phyloP scores from a whole-genome alignment of 768 basidiomycete genomes.

The Boletus eberwhitei region DNA sequence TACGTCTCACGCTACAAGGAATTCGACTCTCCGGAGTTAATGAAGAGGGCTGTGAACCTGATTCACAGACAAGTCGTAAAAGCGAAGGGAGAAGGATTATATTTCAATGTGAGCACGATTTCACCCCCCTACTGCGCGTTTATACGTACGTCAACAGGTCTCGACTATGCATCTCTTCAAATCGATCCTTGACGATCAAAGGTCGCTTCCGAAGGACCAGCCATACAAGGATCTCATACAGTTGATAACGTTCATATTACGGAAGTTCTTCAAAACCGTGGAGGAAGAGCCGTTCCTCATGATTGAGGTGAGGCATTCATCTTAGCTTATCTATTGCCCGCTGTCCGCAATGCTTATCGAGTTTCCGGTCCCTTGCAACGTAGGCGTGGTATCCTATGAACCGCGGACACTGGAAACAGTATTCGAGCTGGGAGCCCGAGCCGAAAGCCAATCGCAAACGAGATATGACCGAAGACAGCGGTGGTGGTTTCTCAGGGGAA shows the following conservation, averaged over 20 bases:
- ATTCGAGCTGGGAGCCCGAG: constrained; percentile 70
- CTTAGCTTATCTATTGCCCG: constrained; percentile 21
- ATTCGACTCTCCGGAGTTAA: constrained; percentile 68
- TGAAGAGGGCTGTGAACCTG: constrained; percentile 86
- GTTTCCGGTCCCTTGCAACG: background rate
- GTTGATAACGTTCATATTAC: constrained; percentile 82
- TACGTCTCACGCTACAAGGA: constrained; percentile 85
- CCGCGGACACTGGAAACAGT: constrained; percentile 81
- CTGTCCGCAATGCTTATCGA: constrained; percentile 21
- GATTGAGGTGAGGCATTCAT: constrained; percentile 66
- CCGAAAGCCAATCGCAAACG: constrained; percentile 36
- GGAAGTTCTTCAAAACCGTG: constrained; percentile 92
- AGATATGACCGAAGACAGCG: constrained; percentile 34
- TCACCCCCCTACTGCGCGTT: constrained; percentile 3
- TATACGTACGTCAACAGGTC: constrained; percentile 52
- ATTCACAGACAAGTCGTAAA: constrained; percentile 89
- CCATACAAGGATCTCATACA: constrained; percentile 79
- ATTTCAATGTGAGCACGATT: constrained; percentile 74
- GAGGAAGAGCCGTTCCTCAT: constrained; percentile 82
- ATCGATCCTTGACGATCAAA: constrained; percentile 76
- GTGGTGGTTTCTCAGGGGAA: constrained; percentile 53
- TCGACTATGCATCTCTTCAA: constrained; percentile 89
- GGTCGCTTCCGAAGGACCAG: constrained; percentile 72
- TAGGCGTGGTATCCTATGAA: constrained; percentile 91
- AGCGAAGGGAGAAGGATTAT: constrained; percentile 90